A percentile compares a stretch with the other conserved stretches of the same genome.
Evolutionary conservation across 2,329 filamentous ascomycete species (phyloP).

Genomic region (Colletotrichum tofieldiae): DNA sequence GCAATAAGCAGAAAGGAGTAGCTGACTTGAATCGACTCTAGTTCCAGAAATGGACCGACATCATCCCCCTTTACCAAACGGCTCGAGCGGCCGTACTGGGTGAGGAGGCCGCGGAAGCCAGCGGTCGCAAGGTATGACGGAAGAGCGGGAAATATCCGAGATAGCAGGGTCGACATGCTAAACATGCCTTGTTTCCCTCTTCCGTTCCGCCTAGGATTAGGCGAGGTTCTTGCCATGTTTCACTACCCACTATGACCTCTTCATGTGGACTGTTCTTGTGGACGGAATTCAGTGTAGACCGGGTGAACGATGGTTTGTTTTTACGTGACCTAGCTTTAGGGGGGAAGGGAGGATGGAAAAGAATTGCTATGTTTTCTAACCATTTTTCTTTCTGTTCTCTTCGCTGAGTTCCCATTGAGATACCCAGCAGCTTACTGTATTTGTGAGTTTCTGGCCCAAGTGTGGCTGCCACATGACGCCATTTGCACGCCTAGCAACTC

Average conservation of each 20-base stretch:
- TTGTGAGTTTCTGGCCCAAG: not conserved
- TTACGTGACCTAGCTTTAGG: too few species aligned
- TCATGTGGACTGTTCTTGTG: not conserved
- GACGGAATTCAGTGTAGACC: not conserved
- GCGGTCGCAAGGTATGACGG: not conserved
- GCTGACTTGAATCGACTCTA: constrained; percentile 53
- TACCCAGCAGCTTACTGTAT: not conserved
- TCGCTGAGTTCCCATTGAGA: not conserved
- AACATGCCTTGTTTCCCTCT: not conserved
- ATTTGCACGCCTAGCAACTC: not conserved
- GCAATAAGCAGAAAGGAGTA: constrained; percentile 23
- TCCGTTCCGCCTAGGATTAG: not conserved
- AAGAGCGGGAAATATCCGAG: not conserved
- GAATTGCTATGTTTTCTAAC: not conserved
- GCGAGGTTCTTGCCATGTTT: not conserved
- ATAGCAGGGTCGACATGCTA: not conserved
- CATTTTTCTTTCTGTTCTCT: not conserved
- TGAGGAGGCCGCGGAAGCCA: constrained; percentile 2
- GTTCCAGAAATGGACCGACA: constrained; percentile 90
- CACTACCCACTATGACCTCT: not conserved
- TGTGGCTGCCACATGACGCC: not conserved
- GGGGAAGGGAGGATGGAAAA: not conserved
- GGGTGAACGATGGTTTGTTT: not conserved
- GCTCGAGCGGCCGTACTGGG: constrained; percentile 72
- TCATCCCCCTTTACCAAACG: constrained; percentile 79